A percentile compares a stretch with the other conserved stretches of the same genome.
Conservation (phyloP, 163 green algal species). For the Trebouxiophyceae sp. region DNA sequence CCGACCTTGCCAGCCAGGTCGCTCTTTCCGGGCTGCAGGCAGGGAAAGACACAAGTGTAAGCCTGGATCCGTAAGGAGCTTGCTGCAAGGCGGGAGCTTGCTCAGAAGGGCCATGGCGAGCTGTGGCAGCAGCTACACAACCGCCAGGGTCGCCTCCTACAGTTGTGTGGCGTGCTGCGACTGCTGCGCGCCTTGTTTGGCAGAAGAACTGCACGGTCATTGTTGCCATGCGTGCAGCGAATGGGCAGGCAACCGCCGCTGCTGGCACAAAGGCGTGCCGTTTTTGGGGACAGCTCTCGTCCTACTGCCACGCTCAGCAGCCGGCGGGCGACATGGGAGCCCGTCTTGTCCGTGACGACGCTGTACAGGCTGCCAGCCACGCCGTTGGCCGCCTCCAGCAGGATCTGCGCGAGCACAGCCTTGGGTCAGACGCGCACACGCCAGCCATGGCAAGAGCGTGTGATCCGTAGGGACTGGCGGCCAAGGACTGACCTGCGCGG, state of each 20-base stretch:
- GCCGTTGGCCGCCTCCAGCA: background rate
- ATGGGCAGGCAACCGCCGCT: background rate
- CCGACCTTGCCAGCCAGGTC: no score
- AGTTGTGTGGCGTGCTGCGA: slow-evolving; percentile 20
- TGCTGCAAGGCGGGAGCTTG: no score
- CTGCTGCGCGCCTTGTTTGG: slow-evolving; percentile 13
- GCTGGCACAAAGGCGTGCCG: background rate
- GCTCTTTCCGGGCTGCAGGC: no score
- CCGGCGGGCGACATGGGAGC: slow-evolving; percentile 60
- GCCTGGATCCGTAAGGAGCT: no score
- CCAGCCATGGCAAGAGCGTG: background rate
- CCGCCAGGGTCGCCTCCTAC: background rate
- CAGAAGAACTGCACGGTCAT: background rate
- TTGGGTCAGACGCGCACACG: background rate
- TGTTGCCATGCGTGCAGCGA: background rate
- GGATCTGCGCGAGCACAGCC: slow-evolving; percentile 13
- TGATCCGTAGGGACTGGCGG: slow-evolving; percentile 36
- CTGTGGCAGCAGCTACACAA: background rate
- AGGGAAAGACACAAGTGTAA: no score
- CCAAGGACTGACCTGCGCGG: no score
- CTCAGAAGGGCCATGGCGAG: background rate
- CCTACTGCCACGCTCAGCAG: slow-evolving; percentile 44
- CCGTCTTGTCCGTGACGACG: slow-evolving; percentile 55
- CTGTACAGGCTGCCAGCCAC: slow-evolving; percentile 36
- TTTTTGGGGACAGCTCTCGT: background rate